Evolutionary conservation across 2,329 filamentous ascomycete species (phyloP), one percentile per base, ranked within the genome.

Genomic region (Thelonectria olida): DNA sequence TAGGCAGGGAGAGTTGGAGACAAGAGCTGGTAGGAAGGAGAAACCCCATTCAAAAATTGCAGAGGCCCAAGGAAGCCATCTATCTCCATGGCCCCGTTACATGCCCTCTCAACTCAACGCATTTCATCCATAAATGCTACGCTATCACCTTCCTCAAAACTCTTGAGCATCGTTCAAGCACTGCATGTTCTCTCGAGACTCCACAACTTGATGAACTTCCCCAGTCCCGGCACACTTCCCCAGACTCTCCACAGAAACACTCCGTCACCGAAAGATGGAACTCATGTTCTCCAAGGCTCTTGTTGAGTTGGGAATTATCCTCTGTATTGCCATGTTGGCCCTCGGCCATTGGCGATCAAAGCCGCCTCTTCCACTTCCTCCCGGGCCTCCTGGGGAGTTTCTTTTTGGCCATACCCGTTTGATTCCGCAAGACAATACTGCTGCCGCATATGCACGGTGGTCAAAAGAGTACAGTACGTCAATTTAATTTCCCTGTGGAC

Each of bases 331-430:
- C 7, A 31, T 65, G 1, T 19, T 69, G 8, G 39, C 39, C 19
- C 17, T 57, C 17, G 36, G 42, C n/a, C 49, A 60, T 23, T 54
- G 56, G 54, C 50, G 51, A 50, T 48, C 34, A n/a, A 61, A 50
- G 19, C 51, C 38, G 17, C 34, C 45, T 9, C 62, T 63, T 23
- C 67, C 70, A n/a, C 49, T 72, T 1, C 72, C 72, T 12, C 72
- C 72, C 13, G 72, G 71, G 0, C 72, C 72, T 8, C 72, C 72
- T 7, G 69, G 68, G 17, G 71, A 72, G 45, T 72, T 74, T 34
- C 48, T 74, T 4, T 48, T 74, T 13, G 72, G 72, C 0, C 72
- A 74, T 52, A 60, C 67, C 17, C 63, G 72, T 22, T n/a, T 71
- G n/a, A 68, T 74, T 36, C 72, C 72, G 12, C 66, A 68, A 17